Conservation (phyloP, 345 rosid genomes). For the Barbarea vulgaris region DNA sequence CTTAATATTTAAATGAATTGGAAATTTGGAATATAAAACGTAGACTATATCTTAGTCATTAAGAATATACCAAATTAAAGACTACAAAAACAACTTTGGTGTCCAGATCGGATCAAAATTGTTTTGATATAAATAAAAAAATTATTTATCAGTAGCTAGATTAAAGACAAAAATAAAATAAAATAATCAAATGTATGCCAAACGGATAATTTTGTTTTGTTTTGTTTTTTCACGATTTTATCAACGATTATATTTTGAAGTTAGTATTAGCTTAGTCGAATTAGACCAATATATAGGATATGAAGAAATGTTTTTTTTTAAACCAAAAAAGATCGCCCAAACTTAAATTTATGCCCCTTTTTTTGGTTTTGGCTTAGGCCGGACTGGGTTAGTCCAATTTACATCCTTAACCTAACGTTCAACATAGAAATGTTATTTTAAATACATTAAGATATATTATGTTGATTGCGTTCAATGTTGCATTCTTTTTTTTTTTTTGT, state of each 20-base stretch:
- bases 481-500: no score
- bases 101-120: background rate
- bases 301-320: no score
- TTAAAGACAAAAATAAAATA: no score
- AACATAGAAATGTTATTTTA: background rate
- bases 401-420: background rate
- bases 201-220: background rate
- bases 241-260: background rate
- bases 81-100: background rate
- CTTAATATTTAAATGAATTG: background rate
- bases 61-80: constrained; percentile 30
- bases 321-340: no score
- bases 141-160: background rate
- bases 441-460: background rate
- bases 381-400: background rate
- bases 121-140: background rate
- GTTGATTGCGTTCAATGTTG: no score
- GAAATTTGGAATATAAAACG: constrained; percentile 18
- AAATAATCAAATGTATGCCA: background rate
- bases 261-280: background rate
- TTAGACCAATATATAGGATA: background rate
- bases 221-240: background rate
- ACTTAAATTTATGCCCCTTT: no score
- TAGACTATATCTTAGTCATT: constrained; percentile 31
- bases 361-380: background rate